These are phyloP conservation scores for Euphorbia lathyris DNA, from an alignment of 345 rosid genomes.

Conservation along the genomic window DNA sequence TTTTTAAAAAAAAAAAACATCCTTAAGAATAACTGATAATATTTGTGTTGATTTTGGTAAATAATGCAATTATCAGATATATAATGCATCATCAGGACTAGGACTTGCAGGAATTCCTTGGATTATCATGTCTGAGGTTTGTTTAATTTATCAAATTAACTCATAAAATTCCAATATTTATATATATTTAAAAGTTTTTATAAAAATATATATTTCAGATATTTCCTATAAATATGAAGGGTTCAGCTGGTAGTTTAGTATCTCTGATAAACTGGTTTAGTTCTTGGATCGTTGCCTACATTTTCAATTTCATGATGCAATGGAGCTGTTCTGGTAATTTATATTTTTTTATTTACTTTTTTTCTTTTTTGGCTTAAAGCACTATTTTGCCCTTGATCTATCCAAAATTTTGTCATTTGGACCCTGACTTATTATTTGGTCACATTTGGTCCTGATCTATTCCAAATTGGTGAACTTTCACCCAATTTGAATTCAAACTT, in stretches of 20 bases:
- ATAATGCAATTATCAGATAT: slow-evolving; percentile 31
- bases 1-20: no score
- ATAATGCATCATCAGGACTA: slow-evolving; percentile 39
- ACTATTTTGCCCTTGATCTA: no score
- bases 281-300: slow-evolving; percentile 63
- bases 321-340: slow-evolving; percentile 45
- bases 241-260: slow-evolving; percentile 78
- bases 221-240: slow-evolving; percentile 79
- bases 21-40: neutral
- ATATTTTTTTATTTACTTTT: neutral
- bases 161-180: neutral
- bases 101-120: slow-evolving; percentile 68
- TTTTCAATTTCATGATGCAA: slow-evolving; percentile 56
- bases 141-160: neutral
- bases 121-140: slow-evolving; percentile 68
- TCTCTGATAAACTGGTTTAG: slow-evolving; percentile 73
- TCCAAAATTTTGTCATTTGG: neutral
- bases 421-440: no score
- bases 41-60: neutral
- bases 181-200: no score
- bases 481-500: no score
- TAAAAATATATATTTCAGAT: slow-evolving; percentile 36
- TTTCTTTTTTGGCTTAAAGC: no score
- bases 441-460: no score
- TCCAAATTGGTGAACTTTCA: no score